These are phyloP conservation scores for Yueomyces sinensis DNA, from an alignment of 805 yeast species.

Conservation along the genomic window DNA sequence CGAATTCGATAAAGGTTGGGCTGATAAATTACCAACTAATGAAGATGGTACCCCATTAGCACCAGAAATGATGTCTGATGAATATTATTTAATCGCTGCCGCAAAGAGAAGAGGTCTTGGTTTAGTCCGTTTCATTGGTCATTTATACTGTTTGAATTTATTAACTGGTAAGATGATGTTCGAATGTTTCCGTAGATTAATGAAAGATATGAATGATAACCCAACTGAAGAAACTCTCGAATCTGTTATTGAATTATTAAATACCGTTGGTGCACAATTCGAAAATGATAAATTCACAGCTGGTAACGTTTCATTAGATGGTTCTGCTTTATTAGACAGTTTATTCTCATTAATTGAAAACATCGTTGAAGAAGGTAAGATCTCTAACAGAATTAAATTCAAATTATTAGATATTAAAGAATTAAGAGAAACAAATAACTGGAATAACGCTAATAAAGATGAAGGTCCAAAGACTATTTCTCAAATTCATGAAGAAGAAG, in stretches of 20 bases:
- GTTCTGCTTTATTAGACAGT: slow-evolving; percentile 37
- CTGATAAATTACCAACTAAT: slow-evolving; percentile 67
- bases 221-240: slow-evolving; percentile 89
- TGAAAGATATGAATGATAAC: slow-evolving; percentile 35
- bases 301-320: slow-evolving; percentile 25
- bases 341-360: slow-evolving; percentile 44
- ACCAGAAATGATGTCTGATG: slow-evolving; percentile 86
- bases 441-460: slow-evolving; percentile 53
- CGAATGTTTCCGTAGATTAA: slow-evolving; percentile 52
- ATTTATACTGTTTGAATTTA: slow-evolving; percentile 66
- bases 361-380: slow-evolving; percentile 38
- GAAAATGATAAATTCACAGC: slow-evolving; percentile 28
- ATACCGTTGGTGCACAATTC: slow-evolving; percentile 72
- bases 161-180: slow-evolving; percentile 64
- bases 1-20: slow-evolving; percentile 94
- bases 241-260: slow-evolving; percentile 69
- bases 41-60: slow-evolving; percentile 71
- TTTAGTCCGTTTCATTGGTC: slow-evolving; percentile 89
- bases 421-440: slow-evolving; percentile 43
- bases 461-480: slow-evolving; percentile 89
- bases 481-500: slow-evolving; percentile 82
- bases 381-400: slow-evolving; percentile 73
- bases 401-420: slow-evolving; percentile 83
- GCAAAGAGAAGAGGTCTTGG: slow-evolving; percentile 98
- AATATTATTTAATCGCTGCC: slow-evolving; percentile 77